phyloP scores from a whole-genome alignment of 2,329 filamentous ascomycete genomes.

The Raffaelea arxii region DNA sequence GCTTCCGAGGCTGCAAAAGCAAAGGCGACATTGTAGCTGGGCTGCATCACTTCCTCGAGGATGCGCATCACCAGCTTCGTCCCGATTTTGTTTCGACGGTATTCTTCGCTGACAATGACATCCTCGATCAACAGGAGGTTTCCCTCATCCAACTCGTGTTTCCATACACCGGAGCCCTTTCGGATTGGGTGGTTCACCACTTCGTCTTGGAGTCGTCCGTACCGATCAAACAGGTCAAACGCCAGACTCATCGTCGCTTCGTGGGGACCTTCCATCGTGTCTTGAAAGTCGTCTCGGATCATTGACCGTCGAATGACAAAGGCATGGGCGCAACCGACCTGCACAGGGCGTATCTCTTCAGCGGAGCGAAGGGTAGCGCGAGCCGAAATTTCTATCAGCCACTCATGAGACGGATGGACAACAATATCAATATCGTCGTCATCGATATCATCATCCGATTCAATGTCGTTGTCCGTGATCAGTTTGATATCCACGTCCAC shows the following conservation, averaged over 20 bases:
- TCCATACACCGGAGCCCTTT: not conserved
- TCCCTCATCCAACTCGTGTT: not conserved
- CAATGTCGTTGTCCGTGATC: no score
- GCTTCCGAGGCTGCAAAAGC: not conserved
- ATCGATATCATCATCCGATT: no score
- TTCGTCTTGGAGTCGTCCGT: not conserved
- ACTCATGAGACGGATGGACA: no score
- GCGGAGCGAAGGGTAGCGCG: no score
- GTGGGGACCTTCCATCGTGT: no score
- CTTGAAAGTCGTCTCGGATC: no score
- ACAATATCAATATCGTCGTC: no score
- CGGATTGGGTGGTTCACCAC: not conserved
- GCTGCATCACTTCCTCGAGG: not conserved
- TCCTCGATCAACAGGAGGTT: not conserved
- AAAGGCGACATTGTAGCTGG: not conserved
- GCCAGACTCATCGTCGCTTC: not conserved
- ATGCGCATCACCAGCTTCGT: not conserved
- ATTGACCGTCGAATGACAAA: no score
- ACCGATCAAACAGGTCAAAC: not conserved
- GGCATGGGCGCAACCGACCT: no score
- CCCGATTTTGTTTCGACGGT: not conserved
- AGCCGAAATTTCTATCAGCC: no score
- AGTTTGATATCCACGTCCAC: no score
- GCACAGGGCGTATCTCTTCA: no score
- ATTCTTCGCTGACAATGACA: not conserved